These are phyloP conservation scores for Calonectria pseudoreteaudii DNA, from an alignment of 2,329 filamentous ascomycete species.

Conservation along the genomic window DNA sequence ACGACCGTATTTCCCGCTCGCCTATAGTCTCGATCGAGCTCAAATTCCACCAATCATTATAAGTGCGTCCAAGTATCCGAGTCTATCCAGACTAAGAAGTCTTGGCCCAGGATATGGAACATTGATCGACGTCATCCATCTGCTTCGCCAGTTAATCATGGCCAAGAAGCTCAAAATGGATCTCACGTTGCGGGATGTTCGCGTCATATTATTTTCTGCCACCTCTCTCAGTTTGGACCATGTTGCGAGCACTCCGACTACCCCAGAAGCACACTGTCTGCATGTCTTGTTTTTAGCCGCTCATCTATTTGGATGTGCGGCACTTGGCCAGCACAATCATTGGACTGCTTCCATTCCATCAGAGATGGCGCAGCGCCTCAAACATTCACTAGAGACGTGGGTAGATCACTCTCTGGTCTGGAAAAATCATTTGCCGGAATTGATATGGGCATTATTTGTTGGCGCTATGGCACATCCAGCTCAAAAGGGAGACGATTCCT, in stretches of 20 bases:
- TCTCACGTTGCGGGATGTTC: conserved; percentile 11
- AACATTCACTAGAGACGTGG: background rate
- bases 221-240: background rate
- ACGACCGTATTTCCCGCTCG: conserved; percentile 1
- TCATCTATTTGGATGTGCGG: background rate
- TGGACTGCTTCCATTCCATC: background rate
- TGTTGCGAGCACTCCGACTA: background rate
- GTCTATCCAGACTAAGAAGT: background rate
- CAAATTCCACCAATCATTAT: background rate
- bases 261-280: background rate
- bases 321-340: background rate
- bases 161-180: conserved; percentile 5
- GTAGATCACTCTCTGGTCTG: background rate
- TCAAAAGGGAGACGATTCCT: background rate
- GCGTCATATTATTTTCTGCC: background rate
- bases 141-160: conserved; percentile 5
- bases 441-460: conserved; percentile 12
- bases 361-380: background rate
- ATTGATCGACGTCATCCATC: background rate
- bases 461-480: background rate
- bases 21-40: background rate
- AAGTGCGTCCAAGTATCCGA: background rate
- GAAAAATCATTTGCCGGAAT: background rate
- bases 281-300: background rate
- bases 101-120: background rate